Conservation (phyloP, 2,329 filamentous ascomycete genomes). For the Aureobasidium uvarum region DNA sequence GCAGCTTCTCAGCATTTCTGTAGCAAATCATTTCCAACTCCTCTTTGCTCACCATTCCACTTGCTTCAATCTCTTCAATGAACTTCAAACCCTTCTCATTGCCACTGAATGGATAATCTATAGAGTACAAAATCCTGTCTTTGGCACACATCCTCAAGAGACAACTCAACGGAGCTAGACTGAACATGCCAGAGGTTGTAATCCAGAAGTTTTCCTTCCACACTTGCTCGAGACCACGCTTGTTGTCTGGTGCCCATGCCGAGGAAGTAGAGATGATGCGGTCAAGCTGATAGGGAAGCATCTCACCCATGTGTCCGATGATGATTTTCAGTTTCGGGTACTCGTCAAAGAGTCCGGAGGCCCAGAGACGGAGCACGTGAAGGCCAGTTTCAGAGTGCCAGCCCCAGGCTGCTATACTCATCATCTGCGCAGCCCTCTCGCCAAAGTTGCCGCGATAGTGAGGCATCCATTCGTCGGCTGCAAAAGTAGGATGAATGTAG, state of each 20-base stretch:
- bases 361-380: slow-evolving; percentile 52
- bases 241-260: slow-evolving; percentile 35
- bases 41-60: slow-evolving; percentile 52
- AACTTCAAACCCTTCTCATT: slow-evolving; percentile 54
- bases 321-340: slow-evolving; percentile 56
- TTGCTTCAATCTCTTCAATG: slow-evolving; percentile 51
- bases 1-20: slow-evolving; percentile 52
- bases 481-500: slow-evolving; percentile 53
- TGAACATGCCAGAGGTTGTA: slow-evolving; percentile 59
- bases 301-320: slow-evolving; percentile 57
- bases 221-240: slow-evolving; percentile 43
- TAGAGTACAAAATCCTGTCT: slow-evolving; percentile 56
- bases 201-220: slow-evolving; percentile 58
- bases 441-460: slow-evolving; percentile 44
- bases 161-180: slow-evolving; percentile 50
- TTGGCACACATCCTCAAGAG: slow-evolving; percentile 41
- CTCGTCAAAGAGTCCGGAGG: slow-evolving; percentile 55
- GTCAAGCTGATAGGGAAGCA: slow-evolving; percentile 58
- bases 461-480: slow-evolving; percentile 42
- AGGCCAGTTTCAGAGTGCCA: slow-evolving; percentile 55
- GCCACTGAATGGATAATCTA: slow-evolving; percentile 58
- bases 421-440: slow-evolving; percentile 33
- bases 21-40: slow-evolving; percentile 52
- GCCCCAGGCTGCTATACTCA: slow-evolving; percentile 49
- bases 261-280: slow-evolving; percentile 40